Conservation (phyloP, 1,284 basidiomycete species). For the Sparassis latifolia region DNA sequence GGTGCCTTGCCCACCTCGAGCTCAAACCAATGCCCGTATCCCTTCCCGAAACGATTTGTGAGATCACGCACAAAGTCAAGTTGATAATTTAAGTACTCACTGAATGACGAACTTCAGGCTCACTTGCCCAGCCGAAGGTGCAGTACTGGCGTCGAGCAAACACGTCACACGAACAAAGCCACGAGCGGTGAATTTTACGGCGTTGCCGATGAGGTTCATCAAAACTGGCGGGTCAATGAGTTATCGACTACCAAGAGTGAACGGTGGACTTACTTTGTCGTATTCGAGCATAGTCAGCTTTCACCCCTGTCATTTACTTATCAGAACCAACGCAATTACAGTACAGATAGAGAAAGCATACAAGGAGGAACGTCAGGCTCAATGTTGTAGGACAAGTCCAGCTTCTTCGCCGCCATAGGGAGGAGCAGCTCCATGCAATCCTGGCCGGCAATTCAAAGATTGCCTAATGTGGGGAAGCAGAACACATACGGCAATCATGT, state of each 20-base stretch:
- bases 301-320: slow-evolving; percentile 46
- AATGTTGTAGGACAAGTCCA: slow-evolving; percentile 67
- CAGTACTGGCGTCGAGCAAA: slow-evolving; percentile 38
- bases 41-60: slow-evolving; percentile 22
- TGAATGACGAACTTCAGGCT: slow-evolving; percentile 59
- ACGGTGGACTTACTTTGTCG: slow-evolving; percentile 45
- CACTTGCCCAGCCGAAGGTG: slow-evolving; percentile 35
- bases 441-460: slow-evolving; percentile 22
- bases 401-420: slow-evolving; percentile 65
- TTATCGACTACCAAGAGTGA: not conserved
- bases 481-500: slow-evolving; percentile 56
- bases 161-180: slow-evolving; percentile 59
- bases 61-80: not conserved
- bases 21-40: slow-evolving; percentile 67
- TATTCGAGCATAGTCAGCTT: slow-evolving; percentile 63
- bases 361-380: slow-evolving; percentile 56
- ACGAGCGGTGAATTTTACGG: slow-evolving; percentile 61
- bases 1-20: slow-evolving; percentile 24
- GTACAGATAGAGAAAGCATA: slow-evolving; percentile 22
- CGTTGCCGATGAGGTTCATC: slow-evolving; percentile 72
- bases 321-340: not conserved
- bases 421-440: slow-evolving; percentile 70
- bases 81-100: slow-evolving; percentile 27
- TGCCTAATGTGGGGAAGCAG: no score
- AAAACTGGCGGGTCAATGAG: slow-evolving; percentile 35